Conservation (phyloP, 331 rosid genomes). For the Arachis monticola region DNA sequence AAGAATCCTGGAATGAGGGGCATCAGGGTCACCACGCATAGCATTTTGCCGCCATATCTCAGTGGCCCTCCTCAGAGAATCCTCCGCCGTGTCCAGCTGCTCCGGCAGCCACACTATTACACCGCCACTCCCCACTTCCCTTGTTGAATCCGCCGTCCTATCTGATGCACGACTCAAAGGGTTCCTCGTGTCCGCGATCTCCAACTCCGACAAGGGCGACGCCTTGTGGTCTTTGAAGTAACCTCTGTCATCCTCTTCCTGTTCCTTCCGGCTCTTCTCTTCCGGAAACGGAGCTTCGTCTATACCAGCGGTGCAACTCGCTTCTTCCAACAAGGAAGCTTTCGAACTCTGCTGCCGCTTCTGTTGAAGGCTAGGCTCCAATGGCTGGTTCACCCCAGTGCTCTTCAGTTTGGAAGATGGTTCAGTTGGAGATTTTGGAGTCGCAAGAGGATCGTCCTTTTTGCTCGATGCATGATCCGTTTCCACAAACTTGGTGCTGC, state of each 20-base stretch:
- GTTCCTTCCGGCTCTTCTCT: slow-evolving; percentile 31
- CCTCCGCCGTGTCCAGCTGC: slow-evolving; percentile 86
- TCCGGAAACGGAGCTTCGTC: slow-evolving; percentile 69
- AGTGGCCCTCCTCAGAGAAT: slow-evolving; percentile 62
- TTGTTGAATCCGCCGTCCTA: slow-evolving; percentile 47
- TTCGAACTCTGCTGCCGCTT: slow-evolving; percentile 39
- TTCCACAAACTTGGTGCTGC: slow-evolving; percentile 29
- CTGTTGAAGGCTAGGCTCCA: slow-evolving; percentile 60
- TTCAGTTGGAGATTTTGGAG: slow-evolving; percentile 44
- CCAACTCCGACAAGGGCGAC: slow-evolving; percentile 78
- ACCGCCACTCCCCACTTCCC: slow-evolving; percentile 9
- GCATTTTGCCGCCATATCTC: slow-evolving; percentile 71
- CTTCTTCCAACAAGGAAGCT: slow-evolving; percentile 38
- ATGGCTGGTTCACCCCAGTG: slow-evolving; percentile 48
- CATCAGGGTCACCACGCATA: slow-evolving; percentile 72
- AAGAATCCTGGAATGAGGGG: slow-evolving; percentile 71
- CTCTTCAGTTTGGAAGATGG: slow-evolving; percentile 59
- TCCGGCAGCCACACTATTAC: slow-evolving; percentile 76
- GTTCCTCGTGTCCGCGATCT: slow-evolving; percentile 69
- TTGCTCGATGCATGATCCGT: slow-evolving; percentile 2
- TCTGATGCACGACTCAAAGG: slow-evolving; percentile 55
- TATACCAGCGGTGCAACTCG: slow-evolving; percentile 60
- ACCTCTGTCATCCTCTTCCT: slow-evolving; percentile 45
- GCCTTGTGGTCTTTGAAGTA: slow-evolving; percentile 70
- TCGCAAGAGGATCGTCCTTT: slow-evolving; percentile 33